Conservation (phyloP, 345 rosid species). For the Barbarea vulgaris region DNA sequence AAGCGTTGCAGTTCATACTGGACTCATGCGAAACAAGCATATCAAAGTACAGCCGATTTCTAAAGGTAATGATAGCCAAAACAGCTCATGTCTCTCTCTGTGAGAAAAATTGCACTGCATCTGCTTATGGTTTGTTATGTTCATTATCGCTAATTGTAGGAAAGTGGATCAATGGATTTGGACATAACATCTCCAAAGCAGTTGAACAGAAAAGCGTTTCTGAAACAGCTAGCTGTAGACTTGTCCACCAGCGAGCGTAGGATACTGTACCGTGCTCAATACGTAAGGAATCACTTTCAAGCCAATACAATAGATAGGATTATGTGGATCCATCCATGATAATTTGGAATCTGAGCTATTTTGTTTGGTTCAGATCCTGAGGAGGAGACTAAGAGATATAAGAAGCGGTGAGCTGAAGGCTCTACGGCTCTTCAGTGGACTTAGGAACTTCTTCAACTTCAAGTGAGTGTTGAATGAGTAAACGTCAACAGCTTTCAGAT, state of each 20-base stretch:
- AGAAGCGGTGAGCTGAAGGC: constrained; percentile 90
- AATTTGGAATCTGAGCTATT: not conserved
- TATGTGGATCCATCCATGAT: not conserved
- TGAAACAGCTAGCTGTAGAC: constrained; percentile 96
- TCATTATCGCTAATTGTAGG: constrained; percentile 44
- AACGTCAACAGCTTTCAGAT: constrained; percentile 13
- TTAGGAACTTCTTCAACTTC: constrained; percentile 71
- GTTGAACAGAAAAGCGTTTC: constrained; percentile 74
- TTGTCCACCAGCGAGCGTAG: constrained; percentile 82
- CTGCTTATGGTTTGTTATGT: constrained; percentile 58
- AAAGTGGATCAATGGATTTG: constrained; percentile 93
- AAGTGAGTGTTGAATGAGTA: constrained; percentile 45
- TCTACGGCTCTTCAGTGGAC: constrained; percentile 62
- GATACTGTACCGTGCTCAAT: constrained; percentile 86
- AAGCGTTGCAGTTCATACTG: constrained; percentile 70
- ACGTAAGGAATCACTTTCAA: constrained; percentile 53
- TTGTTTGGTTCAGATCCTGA: constrained; percentile 64
- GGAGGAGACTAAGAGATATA: constrained; percentile 81
- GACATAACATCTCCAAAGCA: constrained; percentile 96
- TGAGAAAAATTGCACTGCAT: not conserved
- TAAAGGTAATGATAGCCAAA: constrained; percentile 57
- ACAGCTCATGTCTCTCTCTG: not conserved
- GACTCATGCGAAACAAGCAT: constrained; percentile 86
- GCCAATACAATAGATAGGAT: not conserved
- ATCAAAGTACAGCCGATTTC: constrained; percentile 77